These are phyloP conservation scores for Phlebiopsis flavidoalba DNA, from an alignment of 768 basidiomycete species.

Conservation along the genomic window DNA sequence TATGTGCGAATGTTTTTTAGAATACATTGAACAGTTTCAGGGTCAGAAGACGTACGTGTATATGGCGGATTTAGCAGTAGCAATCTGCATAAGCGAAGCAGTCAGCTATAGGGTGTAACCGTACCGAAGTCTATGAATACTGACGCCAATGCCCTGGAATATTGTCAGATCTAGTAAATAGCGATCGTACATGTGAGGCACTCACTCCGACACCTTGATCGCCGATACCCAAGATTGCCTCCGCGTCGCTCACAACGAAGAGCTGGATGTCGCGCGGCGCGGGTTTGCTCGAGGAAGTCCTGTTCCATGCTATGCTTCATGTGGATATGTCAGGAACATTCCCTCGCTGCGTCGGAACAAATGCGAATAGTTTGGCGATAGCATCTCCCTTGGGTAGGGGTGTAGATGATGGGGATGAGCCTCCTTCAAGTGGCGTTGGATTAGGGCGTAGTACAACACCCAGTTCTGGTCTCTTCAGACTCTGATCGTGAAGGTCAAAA, in stretches of 20 bases:
- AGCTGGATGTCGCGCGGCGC: slow-evolving; percentile 59
- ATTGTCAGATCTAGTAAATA: neutral
- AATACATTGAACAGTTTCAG: neutral
- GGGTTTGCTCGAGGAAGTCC: slow-evolving; percentile 62
- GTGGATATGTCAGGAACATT: slow-evolving; percentile 56
- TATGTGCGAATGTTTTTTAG: neutral
- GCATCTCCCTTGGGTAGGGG: slow-evolving; percentile 80
- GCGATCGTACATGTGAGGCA: neutral
- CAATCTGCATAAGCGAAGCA: slow-evolving; percentile 40
- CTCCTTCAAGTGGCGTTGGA: slow-evolving; percentile 34
- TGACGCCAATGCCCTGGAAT: slow-evolving; percentile 29
- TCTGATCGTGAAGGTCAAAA: slow-evolving; percentile 15
- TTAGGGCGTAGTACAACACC: slow-evolving; percentile 72
- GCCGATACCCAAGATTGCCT: slow-evolving; percentile 74
- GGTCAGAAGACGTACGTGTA: slow-evolving; percentile 45
- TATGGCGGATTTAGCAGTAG: slow-evolving; percentile 68
- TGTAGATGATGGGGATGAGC: slow-evolving; percentile 65
- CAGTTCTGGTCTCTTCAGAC: slow-evolving; percentile 71
- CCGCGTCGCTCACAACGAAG: slow-evolving; percentile 76
- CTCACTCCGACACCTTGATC: slow-evolving; percentile 65
- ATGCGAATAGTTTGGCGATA: slow-evolving; percentile 74
- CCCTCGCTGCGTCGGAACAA: slow-evolving; percentile 75
- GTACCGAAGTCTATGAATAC: neutral
- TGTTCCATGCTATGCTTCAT: slow-evolving; percentile 65
- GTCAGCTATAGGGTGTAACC: neutral